phyloP scores from a whole-genome alignment of 208 protist genomes.

The Leishmania mexicana region DNA sequence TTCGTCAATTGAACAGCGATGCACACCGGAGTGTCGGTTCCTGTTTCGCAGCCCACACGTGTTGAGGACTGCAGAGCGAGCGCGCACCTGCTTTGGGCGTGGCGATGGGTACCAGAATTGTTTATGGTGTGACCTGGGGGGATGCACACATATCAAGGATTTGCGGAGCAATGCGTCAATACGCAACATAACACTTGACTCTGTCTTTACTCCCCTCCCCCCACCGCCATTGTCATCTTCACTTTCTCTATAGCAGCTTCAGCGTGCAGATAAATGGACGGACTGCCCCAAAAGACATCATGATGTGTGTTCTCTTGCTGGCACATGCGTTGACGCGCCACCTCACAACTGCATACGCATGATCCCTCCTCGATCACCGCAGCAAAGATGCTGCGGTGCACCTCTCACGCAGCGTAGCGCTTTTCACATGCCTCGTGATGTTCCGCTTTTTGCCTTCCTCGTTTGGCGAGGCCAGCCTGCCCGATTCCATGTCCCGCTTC shows the following conservation, averaged over 20 bases:
- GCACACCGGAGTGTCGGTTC: not conserved
- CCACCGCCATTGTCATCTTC: not conserved
- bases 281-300: not conserved
- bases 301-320: not conserved
- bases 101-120: not conserved
- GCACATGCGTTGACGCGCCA: not conserved
- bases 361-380: not conserved
- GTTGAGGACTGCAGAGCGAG: not conserved
- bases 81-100: not conserved
- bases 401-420: not conserved
- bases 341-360: not conserved
- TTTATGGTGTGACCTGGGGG: not conserved
- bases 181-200: not conserved
- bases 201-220: not conserved
- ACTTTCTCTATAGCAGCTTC: not conserved
- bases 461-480: not conserved
- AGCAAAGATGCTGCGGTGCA: not conserved
- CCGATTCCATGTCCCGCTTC: not conserved
- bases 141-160: not conserved
- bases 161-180: not conserved
- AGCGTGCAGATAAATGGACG: not conserved
- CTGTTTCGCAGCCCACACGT: not conserved
- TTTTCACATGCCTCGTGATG: not conserved
- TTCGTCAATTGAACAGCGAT: not conserved
- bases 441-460: not conserved